These are phyloP conservation scores for Arthrobotrys pseudoclavata DNA, from an alignment of 2,329 filamentous ascomycete genomes.

Conservation along the genomic window DNA sequence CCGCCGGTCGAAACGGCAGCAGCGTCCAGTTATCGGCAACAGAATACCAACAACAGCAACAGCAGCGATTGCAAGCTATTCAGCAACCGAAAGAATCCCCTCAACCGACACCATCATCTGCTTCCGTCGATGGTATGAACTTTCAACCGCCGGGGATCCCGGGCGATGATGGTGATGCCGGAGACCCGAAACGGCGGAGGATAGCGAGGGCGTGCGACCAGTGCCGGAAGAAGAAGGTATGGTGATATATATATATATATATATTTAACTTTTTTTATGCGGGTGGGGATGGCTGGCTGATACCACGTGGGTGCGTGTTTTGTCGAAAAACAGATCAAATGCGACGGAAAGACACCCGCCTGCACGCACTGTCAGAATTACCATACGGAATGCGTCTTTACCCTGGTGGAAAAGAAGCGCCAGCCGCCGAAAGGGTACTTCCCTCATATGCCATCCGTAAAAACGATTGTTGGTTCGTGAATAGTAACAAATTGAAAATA, in stretches of 20 bases:
- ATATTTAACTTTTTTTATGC: neutral
- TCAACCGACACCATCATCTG: constrained; percentile 19
- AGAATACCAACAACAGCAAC: constrained; percentile 51
- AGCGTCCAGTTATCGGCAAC: constrained; percentile 57
- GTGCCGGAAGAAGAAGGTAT: constrained; percentile 80
- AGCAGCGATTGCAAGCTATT: constrained; percentile 31
- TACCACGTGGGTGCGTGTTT: constrained; percentile 6
- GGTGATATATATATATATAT: neutral
- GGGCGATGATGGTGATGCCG: constrained; percentile 22
- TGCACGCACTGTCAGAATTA: constrained; percentile 98
- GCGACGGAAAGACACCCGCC: constrained; percentile 85
- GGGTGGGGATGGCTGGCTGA: neutral
- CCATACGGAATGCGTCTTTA: constrained; percentile 97
- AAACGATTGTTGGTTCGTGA: constrained; percentile 74
- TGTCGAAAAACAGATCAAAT: constrained; percentile 75
- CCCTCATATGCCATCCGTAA: neutral
- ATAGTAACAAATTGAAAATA: constrained; percentile 63
- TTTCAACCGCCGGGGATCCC: constrained; percentile 17
- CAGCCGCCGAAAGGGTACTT: constrained; percentile 92
- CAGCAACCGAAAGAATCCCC: constrained; percentile 26
- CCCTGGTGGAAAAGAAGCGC: constrained; percentile 98
- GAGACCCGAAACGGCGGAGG: constrained; percentile 66
- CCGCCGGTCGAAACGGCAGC: constrained; percentile 35
- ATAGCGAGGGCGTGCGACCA: constrained; percentile 87
- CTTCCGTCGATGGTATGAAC: constrained; percentile 25